phyloP scores from a whole-genome alignment of 768 basidiomycete species.

The Termitomyces titanicus region DNA sequence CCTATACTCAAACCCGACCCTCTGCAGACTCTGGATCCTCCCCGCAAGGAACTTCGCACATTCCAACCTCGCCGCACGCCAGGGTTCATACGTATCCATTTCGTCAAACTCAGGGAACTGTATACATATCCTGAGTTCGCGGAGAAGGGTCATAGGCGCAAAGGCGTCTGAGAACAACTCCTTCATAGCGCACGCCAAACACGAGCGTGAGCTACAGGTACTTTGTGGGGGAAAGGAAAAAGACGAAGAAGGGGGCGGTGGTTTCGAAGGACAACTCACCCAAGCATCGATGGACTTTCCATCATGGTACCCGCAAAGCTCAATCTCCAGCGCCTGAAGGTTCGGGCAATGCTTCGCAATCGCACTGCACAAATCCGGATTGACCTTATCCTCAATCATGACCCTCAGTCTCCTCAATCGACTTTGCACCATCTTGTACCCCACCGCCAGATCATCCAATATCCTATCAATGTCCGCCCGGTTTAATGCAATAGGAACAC shows the following conservation, averaged over 20 bases:
- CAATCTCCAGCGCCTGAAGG: conserved; percentile 37
- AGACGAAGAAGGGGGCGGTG: neutral
- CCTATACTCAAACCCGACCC: conserved; percentile 39
- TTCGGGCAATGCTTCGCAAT: conserved; percentile 30
- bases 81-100: conserved; percentile 26
- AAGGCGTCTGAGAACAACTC: conserved; percentile 31
- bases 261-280: conserved; percentile 24
- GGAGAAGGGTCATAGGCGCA: conserved; percentile 18
- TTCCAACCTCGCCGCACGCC: conserved; percentile 28
- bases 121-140: conserved; percentile 31
- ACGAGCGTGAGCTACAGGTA: conserved; percentile 4
- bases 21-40: conserved; percentile 24
- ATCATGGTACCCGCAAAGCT: conserved; percentile 39
- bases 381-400: conserved; percentile 37
- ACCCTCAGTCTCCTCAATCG: conserved; percentile 29
- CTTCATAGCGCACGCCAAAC: conserved; percentile 17
- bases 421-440: conserved; percentile 6
- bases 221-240: neutral
- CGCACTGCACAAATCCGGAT: conserved; percentile 26
- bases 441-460: conserved; percentile 26
- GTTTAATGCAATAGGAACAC: conserved; percentile 32
- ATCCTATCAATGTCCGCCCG: conserved; percentile 28
- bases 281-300: conserved; percentile 35
- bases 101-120: conserved; percentile 36
- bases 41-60: conserved; percentile 34